Percentiles rank a stretch among this genome's conserved stretches.
Evolutionary conservation across 805 yeast genomes (phyloP).

Genomic region (Nakazawaea wickerhamii): DNA sequence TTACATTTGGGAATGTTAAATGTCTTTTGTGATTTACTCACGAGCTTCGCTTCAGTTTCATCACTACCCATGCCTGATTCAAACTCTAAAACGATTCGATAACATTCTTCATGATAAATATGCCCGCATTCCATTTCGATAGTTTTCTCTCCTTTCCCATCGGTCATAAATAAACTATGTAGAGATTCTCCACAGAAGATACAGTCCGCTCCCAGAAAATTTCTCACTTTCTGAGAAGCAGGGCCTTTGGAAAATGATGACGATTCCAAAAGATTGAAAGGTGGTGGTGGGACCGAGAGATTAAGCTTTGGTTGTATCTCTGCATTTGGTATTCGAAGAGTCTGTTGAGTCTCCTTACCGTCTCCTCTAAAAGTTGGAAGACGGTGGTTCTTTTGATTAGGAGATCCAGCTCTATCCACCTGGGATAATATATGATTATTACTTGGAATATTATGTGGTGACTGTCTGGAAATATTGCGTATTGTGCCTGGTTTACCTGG

Average conservation of each 20-base stretch:
- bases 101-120: constrained; percentile 53
- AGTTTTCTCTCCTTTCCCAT: constrained; percentile 26
- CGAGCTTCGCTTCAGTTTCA: background rate
- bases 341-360: too few relatives aligned
- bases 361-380: too few relatives aligned
- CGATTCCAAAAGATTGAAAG: too few relatives aligned
- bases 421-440: too few relatives aligned
- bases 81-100: constrained; percentile 33
- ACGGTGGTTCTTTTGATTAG: too few relatives aligned
- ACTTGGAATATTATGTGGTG: too few relatives aligned
- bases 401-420: too few relatives aligned
- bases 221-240: background rate
- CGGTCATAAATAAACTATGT: constrained; percentile 35
- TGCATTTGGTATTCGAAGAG: too few relatives aligned
- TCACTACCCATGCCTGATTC: constrained; percentile 3
- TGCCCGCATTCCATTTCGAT: constrained; percentile 51
- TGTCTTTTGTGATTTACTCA: background rate
- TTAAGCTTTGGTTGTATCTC: too few relatives aligned
- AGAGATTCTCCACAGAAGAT: constrained; percentile 47
- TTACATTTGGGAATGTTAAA: background rate
- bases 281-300: too few relatives aligned
- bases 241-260: too few relatives aligned
- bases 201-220: constrained; percentile 12
- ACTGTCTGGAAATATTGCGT: too few relatives aligned
- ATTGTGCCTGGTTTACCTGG: background rate